Evolutionary conservation across 2,329 filamentous ascomycete species (phyloP).

Genomic region (Alternaria postmessia): DNA sequence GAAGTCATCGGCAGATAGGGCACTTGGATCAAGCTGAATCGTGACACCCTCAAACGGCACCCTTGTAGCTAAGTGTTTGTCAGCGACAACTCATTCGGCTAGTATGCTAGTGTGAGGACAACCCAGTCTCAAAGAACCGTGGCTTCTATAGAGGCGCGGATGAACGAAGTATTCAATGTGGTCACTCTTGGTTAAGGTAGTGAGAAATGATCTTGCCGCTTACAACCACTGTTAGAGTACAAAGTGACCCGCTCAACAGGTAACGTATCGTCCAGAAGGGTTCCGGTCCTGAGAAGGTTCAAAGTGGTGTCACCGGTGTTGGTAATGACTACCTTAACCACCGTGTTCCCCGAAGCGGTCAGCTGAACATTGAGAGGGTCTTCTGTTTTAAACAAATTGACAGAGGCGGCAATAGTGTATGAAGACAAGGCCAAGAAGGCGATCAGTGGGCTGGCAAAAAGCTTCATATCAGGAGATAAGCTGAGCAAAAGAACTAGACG

Average conservation of each 20-base stretch:
- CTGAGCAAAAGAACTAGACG: not conserved
- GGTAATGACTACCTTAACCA: conserved; percentile 62
- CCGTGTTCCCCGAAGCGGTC: conserved; percentile 61
- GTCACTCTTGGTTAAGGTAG: not conserved
- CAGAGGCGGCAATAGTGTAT: not conserved
- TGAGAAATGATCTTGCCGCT: not conserved
- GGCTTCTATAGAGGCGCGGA: not conserved
- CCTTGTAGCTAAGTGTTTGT: not conserved
- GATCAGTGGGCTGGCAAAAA: not conserved
- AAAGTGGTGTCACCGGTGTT: conserved; percentile 61
- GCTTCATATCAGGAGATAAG: not conserved
- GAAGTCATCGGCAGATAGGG: not conserved
- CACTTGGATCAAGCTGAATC: not conserved
- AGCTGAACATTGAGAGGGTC: conserved; percentile 49
- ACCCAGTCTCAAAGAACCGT: not conserved
- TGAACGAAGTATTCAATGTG: not conserved
- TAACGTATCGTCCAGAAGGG: conserved; percentile 59
- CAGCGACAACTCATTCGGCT: not conserved
- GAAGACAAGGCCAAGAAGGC: not conserved
- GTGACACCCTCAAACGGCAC: not conserved
- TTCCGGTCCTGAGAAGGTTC: conserved; percentile 63
- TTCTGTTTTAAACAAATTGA: not conserved
- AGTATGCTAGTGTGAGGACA: not conserved
- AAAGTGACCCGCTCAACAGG: conserved; percentile 64
- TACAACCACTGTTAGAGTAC: conserved; percentile 55